Evolutionary conservation across 106 monocot species (phyloP).

Genomic region (Vanilla planifolia): DNA sequence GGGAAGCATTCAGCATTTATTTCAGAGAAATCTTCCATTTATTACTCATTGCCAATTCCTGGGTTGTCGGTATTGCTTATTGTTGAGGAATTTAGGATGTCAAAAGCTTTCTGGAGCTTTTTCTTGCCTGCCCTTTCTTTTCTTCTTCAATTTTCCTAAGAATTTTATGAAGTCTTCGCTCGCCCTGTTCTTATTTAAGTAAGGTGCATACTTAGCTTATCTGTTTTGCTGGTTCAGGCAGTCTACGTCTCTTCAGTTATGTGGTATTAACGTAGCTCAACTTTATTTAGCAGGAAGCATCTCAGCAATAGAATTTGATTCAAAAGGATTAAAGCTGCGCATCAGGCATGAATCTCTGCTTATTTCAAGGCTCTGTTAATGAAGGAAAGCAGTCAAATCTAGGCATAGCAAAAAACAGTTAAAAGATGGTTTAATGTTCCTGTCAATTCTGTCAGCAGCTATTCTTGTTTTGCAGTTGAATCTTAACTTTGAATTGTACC

Average conservation of each 20-base stretch:
- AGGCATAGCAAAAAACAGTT: too few relatives aligned
- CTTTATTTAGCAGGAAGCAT: not conserved
- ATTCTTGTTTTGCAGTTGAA: not conserved
- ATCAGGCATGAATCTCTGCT: not conserved
- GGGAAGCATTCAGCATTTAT: not conserved
- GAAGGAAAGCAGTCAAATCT: too few relatives aligned
- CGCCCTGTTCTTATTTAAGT: too few relatives aligned
- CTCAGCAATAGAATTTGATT: not conserved
- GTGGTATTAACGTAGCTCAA: not conserved
- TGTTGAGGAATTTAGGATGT: not conserved
- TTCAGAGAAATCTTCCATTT: not conserved
- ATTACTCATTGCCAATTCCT: not conserved
- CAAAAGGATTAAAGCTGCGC: not conserved
- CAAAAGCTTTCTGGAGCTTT: not conserved
- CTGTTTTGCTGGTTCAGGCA: not conserved
- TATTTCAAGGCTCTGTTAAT: too few relatives aligned
- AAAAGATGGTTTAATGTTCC: too few relatives aligned
- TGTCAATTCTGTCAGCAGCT: not conserved
- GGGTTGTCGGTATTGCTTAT: not conserved
- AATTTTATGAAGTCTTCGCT: not conserved
- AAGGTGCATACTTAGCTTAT: not conserved
- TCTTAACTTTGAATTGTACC: not conserved
- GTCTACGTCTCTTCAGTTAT: not conserved
- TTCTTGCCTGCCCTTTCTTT: not conserved
- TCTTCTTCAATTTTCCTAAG: not conserved